Evolutionary conservation across 805 yeast species (phyloP), one percentile per base, ranked within the genome.

Genomic region (Candida awuae): DNA sequence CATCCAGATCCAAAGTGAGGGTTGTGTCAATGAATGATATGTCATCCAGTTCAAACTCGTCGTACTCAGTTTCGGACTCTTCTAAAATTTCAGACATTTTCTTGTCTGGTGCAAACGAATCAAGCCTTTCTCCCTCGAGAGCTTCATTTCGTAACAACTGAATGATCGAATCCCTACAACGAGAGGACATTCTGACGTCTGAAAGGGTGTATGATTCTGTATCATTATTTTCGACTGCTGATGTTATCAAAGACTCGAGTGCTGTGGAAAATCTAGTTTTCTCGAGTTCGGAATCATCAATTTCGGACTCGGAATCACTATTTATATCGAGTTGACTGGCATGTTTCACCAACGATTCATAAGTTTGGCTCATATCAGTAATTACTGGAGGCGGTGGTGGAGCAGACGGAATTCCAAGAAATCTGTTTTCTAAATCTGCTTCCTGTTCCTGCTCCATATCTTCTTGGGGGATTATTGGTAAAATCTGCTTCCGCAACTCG

Each of bases 341-440:
- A n/a, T n/a, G n/a, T n/a, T n/a, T n/a, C n/a, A n/a, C n/a, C n/a
- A n/a, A n/a, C n/a, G n/a, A n/a, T n/a, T n/a, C n/a, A n/a, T n/a
- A n/a, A n/a, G n/a, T n/a, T n/a, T n/a, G n/a, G n/a, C n/a, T n/a
- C n/a, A n/a, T n/a, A n/a, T n/a, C n/a, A n/a, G n/a, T n/a, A n/a
- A n/a, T n/a, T n/a, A n/a, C n/a, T n/a, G n/a, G n/a, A n/a, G 34
- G 43, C 9, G 34, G 36, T 12, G 43, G 43, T 8, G 43, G 43
- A 7, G 43, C 37, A 13, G 33, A 29, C 16, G 43, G 43, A 6
- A 41, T 41, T 6, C n/a, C 20, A 3, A 13, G 14, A 22, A 41
- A 34, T 28, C 37, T 36, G 19, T 28, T 22, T 17, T 34, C 29
- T 13, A 31, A 17, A 12, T 19, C 34, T 18, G 14, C n/a, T 4